Conservation (phyloP, 1,284 basidiomycete genomes). For the Moniliophthora roreri region DNA sequence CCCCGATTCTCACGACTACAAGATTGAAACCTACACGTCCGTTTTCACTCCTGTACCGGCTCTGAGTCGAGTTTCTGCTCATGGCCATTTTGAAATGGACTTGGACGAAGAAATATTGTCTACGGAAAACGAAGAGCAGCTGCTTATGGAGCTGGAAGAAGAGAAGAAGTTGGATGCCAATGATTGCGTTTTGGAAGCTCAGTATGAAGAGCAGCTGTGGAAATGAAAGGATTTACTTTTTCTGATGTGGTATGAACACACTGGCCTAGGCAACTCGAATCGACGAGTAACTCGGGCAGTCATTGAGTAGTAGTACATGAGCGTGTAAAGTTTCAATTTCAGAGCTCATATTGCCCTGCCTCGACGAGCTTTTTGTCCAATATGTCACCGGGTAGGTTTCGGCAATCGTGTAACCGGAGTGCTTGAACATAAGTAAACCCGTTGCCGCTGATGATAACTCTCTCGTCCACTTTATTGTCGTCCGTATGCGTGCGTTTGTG, state of each 20-base stretch:
- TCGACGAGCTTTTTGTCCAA: no score
- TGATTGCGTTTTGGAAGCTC: slow-evolving; percentile 31
- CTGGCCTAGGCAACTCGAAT: no score
- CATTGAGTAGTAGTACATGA: no score
- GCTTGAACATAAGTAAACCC: no score
- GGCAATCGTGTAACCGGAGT: no score
- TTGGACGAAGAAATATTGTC: slow-evolving; percentile 29
- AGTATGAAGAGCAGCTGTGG: slow-evolving; percentile 22
- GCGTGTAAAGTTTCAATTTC: no score
- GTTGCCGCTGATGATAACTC: no score
- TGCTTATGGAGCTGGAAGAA: slow-evolving; percentile 43
- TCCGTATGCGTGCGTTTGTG: slow-evolving; percentile 77
- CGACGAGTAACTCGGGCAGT: no score
- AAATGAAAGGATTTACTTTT: not conserved
- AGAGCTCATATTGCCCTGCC: no score
- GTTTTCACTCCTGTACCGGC: slow-evolving; percentile 18
- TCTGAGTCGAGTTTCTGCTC: slow-evolving; percentile 23
- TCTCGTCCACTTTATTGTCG: slow-evolving; percentile 11
- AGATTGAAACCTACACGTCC: no score
- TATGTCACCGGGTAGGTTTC: no score
- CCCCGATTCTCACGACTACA: no score
- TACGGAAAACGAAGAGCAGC: slow-evolving; percentile 41
- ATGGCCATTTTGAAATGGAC: slow-evolving; percentile 26
- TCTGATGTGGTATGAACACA: not conserved
- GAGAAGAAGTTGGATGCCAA: slow-evolving; percentile 44